Evolutionary conservation across 1,139 yeast species (phyloP).

Genomic region (Candida tetrigidarum): DNA sequence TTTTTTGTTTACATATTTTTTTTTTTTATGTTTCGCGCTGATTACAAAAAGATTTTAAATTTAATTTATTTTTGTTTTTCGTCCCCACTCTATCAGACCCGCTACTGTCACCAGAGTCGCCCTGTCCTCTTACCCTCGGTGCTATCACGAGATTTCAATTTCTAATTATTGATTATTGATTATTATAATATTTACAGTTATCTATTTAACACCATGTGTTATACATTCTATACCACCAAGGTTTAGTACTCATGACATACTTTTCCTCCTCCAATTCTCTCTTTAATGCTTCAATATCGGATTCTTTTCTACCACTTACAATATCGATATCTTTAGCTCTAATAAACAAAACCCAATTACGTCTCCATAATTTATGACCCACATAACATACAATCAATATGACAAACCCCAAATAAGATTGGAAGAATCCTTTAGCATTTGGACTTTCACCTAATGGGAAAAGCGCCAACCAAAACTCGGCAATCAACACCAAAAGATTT

Average conservation of each 20-base stretch:
- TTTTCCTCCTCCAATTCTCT: slow-evolving; percentile 47
- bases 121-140: no score
- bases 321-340: slow-evolving; percentile 43
- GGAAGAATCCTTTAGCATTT: slow-evolving; percentile 39
- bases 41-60: no score
- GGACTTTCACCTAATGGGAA: slow-evolving; percentile 44
- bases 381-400: slow-evolving; percentile 39
- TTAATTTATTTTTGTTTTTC: not conserved
- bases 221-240: slow-evolving; percentile 36
- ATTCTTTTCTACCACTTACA: slow-evolving; percentile 47
- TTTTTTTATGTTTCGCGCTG: no score
- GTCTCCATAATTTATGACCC: slow-evolving; percentile 47
- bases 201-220: slow-evolving; percentile 23
- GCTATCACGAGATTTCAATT: not conserved
- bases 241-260: slow-evolving; percentile 35
- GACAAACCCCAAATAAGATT: slow-evolving; percentile 41
- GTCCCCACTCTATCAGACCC: not conserved
- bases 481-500: slow-evolving; percentile 53
- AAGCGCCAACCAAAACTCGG: slow-evolving; percentile 52
- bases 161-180: no score
- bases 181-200: not conserved
- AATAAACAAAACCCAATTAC: slow-evolving; percentile 38
- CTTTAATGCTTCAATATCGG: slow-evolving; percentile 45
- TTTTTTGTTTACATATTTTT: no score
- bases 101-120: no score